Percentiles rank a stretch among this genome's conserved stretches.
Evolutionary conservation across 2,329 filamentous ascomycete genomes (phyloP).

Genomic region (Nigrospora osmanthi): DNA sequence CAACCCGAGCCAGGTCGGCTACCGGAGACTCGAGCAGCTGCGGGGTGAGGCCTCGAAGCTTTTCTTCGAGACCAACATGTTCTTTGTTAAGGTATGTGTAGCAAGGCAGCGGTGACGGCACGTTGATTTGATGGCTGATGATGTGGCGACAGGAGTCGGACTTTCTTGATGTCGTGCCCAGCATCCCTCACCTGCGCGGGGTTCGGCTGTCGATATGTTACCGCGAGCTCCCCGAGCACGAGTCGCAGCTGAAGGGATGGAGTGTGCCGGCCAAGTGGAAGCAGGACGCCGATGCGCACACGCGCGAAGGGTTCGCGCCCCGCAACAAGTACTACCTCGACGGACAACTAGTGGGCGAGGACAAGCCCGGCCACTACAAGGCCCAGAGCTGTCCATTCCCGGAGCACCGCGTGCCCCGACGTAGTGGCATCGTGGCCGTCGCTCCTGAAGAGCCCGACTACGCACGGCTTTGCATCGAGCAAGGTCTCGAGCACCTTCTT

Average conservation of each 20-base stretch:
- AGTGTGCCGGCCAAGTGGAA: slow-evolving; percentile 46
- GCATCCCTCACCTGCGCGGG: slow-evolving; percentile 48
- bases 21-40: slow-evolving; percentile 35
- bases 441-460: slow-evolving; percentile 51
- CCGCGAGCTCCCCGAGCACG: slow-evolving; percentile 47
- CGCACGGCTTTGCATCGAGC: slow-evolving; percentile 43
- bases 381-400: slow-evolving; percentile 47
- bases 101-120: no score
- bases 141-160: slow-evolving; percentile 45
- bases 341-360: slow-evolving; percentile 44
- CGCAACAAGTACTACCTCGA: slow-evolving; percentile 51
- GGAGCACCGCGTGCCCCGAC: slow-evolving; percentile 46
- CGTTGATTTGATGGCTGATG: slow-evolving; percentile 6
- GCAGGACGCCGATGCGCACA: slow-evolving; percentile 45
- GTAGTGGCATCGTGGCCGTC: slow-evolving; percentile 42
- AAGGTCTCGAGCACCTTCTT: slow-evolving; percentile 48
- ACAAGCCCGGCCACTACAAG: slow-evolving; percentile 34
- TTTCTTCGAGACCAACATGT: slow-evolving; percentile 53
- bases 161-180: slow-evolving; percentile 50
- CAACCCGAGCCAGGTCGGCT: slow-evolving; percentile 34
- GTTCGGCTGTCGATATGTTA: slow-evolving; percentile 51
- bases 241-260: slow-evolving; percentile 34
- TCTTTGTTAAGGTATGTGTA: slow-evolving; percentile 54
- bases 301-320: slow-evolving; percentile 46
- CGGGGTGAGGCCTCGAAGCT: slow-evolving; percentile 41